Base-by-base conservation (phyloP, 177 flowering plant genomes). In the Vitis hybrid region DNA sequence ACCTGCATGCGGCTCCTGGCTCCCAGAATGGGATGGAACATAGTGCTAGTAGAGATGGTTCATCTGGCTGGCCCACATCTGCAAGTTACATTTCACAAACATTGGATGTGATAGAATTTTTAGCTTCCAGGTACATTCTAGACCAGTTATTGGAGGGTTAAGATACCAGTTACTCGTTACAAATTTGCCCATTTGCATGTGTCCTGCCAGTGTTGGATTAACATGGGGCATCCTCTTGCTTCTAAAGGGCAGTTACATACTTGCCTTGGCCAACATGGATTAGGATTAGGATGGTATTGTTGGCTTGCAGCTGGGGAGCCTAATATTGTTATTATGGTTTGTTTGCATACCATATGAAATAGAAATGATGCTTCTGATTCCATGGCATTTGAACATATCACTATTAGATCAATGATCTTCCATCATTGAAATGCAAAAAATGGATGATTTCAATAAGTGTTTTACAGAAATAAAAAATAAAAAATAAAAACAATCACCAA, bases 11-110 rank as follows among this genome's bases (percentile, higher is more conserved):
- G 12, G 98, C 97, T 71, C 98, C 97, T 61, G 98, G 91, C 53
- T 91, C 97, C 35, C 98, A 93, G 80, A 93, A 93, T 79, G 95
- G 97, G 46, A 87, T 87, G 95, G 95, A 93, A 72, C 98, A 93
- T 61, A 93, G 98, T 83, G 83, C 97, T 30, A 90, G 94, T 76
- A 78, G 88, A 85, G 98, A 93, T 84, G 98, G 97, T 46, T 78
- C 85, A 48, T 76, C 80, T 14, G 83, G 80, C 20, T 91, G 98
- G 98, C 88, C 95, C 14, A 82, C 74, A 32, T 82, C 85, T 57
- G 61, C 80, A 2, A 87, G 79, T 30, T 62, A 85, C 74, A 86
- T 93, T 65, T 84, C 88, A 52, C 82, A 91, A 69, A 88, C 94
- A 53, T 74, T 93, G 70, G 64, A 85, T 77, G 94, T 86, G 27